Base-by-base conservation (phyloP, 1,284 basidiomycete genomes). In the Fomitopsis betulina region DNA sequence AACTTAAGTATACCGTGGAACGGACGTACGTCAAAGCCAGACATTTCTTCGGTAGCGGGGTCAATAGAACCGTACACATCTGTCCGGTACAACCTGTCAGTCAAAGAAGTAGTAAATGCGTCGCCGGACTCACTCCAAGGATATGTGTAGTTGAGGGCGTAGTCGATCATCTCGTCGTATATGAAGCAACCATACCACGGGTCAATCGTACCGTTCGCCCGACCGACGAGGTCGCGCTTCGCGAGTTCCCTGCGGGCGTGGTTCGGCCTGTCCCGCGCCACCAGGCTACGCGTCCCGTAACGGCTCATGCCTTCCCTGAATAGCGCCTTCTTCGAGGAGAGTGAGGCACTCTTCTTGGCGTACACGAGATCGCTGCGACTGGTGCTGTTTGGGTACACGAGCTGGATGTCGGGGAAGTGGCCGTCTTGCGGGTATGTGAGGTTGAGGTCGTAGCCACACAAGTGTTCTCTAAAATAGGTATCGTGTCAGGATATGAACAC, bases 361-460 rank as follows among this genome's bases (percentile, higher is more conserved):
- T 25, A 58, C 1, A 55, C 59, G 25, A 37, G 38, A 30, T 23
- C 56, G 42, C 23, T 37, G 27, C 53, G 53, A 10, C 19, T 39
- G 5, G 57, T 38, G 19, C 39, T 42, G 19, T 33, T 54, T 23
- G 53, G 53, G 39, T 30, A 55, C 23, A 60, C 47, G 43, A 58
- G 52, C 42, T 61, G 60, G 37, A 68, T 62, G 25, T 80, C 74
- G 0, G 85, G 83, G 57, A 89, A 79, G 54, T 73, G 69, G 39
- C 77, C 78, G 35, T 75, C 73, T 67, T 89, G 84, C 1, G 88
- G 88, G 62, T 91, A 91, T 19, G 85, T 84, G 10, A 91, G 72
- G 67, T 85, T 86, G 35, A 91, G 68, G 66, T 90, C 77, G 65
- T 81, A 87, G 2, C 81, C 81, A 63, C 88, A 91, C 25, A 87